Percentiles rank a stretch among this genome's conserved stretches.
Conservation (phyloP, 768 basidiomycete genomes). For the Tricholoma saponaceum region DNA sequence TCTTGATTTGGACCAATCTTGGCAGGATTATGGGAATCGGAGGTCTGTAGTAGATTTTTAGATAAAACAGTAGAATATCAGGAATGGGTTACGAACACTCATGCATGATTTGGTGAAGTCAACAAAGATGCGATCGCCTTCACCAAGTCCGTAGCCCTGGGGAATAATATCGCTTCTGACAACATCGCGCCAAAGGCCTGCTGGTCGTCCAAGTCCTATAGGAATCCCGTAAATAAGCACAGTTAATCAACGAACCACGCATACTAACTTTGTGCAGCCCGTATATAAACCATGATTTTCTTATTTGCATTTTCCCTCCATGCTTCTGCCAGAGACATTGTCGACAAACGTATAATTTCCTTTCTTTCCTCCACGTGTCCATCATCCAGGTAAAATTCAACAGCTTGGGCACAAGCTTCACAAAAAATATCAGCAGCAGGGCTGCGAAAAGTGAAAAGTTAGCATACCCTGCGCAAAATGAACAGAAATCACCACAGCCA, state of each 20-base stretch:
- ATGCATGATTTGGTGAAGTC: conserved; percentile 9
- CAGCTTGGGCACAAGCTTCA: conserved; percentile 19
- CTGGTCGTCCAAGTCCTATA: conserved; percentile 14
- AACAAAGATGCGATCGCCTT: conserved; percentile 15
- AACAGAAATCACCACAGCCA: conserved; percentile 17
- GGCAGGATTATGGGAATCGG: conserved; percentile 8
- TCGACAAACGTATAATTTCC: conserved; percentile 16
- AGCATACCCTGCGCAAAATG: conserved; percentile 21
- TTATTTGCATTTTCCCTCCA: conserved; percentile 7
- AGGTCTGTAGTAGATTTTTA: too few relatives aligned
- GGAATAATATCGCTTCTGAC: conserved; percentile 8
- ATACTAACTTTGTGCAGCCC: conserved; percentile 21
- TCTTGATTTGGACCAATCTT: conserved; percentile 9
- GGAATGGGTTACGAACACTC: too few relatives aligned
- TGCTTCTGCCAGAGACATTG: conserved; percentile 8
- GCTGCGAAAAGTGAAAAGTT: too few relatives aligned
- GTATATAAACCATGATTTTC: conserved; percentile 21
- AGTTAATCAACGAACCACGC: too few relatives aligned
- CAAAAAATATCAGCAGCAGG: too few relatives aligned
- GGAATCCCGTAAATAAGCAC: not conserved
- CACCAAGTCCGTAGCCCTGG: conserved; percentile 5
- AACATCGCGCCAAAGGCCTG: conserved; percentile 14
- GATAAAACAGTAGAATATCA: too few relatives aligned
- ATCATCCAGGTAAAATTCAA: conserved; percentile 23
- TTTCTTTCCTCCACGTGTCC: conserved; percentile 11